phyloP scores from a whole-genome alignment of 2,329 filamentous ascomycete species.

The Pyrenochaeta sp. region DNA sequence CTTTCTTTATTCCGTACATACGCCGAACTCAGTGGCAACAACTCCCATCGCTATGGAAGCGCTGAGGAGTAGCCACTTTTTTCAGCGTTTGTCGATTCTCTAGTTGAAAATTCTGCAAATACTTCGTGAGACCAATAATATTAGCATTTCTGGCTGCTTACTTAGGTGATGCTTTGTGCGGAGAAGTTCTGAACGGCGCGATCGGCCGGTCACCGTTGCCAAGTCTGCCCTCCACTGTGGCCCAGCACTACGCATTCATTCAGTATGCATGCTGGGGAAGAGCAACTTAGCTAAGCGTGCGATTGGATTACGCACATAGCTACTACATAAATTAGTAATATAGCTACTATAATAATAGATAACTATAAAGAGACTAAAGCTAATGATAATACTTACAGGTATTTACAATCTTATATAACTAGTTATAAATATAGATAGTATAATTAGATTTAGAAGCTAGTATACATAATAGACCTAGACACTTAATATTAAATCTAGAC shows the following conservation, averaged over 20 bases:
- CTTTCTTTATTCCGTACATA: not conserved
- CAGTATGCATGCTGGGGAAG: not conserved
- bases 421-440: too few species aligned
- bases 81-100: not conserved
- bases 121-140: constrained; percentile 1
- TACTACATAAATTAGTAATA: too few species aligned
- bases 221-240: not conserved
- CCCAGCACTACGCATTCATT: not conserved
- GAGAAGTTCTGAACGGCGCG: not conserved
- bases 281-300: not conserved
- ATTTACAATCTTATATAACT: too few species aligned
- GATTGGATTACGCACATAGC: not conserved
- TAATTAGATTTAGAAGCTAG: too few species aligned
- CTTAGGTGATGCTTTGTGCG: not conserved
- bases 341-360: too few species aligned
- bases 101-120: not conserved
- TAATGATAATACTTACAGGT: too few species aligned
- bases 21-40: not conserved
- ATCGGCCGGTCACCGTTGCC: not conserved
- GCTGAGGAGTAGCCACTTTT: not conserved
- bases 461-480: too few species aligned
- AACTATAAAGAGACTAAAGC: too few species aligned
- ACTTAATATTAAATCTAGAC: too few species aligned
- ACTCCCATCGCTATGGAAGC: not conserved
- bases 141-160: not conserved